Percentiles rank a stretch among this genome's conserved stretches.
phyloP scores from a whole-genome alignment of 257 asterid species.

The Coffea canephora region DNA sequence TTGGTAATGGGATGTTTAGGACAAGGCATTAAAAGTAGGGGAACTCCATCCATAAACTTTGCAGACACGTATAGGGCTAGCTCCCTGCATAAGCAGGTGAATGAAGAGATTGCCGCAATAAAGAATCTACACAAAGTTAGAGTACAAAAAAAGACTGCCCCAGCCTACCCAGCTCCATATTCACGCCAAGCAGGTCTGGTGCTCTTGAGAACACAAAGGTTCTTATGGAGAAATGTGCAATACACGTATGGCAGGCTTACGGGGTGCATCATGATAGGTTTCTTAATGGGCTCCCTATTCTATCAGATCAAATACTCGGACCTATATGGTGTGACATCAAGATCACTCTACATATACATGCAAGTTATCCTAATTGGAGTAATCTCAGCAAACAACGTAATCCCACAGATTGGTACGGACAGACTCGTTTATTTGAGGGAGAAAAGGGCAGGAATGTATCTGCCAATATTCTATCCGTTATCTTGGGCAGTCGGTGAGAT shows the following conservation, averaged over 20 bases:
- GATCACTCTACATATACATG: constrained; percentile 18
- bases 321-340: constrained; percentile 5
- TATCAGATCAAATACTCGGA: constrained; percentile 15
- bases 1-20: constrained; percentile 13
- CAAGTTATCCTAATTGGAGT: constrained; percentile 16
- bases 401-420: constrained; percentile 21
- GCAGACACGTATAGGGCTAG: constrained; percentile 8
- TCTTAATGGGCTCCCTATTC: constrained; percentile 15
- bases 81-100: constrained; percentile 2
- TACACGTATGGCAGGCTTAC: constrained; percentile 16
- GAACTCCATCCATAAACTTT: constrained; percentile 10
- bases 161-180: constrained; percentile 15
- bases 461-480: constrained; percentile 12
- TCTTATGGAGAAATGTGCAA: constrained; percentile 18
- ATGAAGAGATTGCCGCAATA: constrained; percentile 1
- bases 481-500: constrained; percentile 18
- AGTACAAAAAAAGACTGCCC: not conserved
- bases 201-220: constrained; percentile 15
- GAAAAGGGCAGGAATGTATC: constrained; percentile 18
- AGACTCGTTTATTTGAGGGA: constrained; percentile 16
- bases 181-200: constrained; percentile 17
- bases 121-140: constrained; percentile 9
- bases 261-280: constrained; percentile 16
- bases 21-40: constrained; percentile 13
- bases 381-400: constrained; percentile 13